Base-by-base conservation (phyloP, 176 grass and related monocot species). In the Luzula sylvatica region DNA sequence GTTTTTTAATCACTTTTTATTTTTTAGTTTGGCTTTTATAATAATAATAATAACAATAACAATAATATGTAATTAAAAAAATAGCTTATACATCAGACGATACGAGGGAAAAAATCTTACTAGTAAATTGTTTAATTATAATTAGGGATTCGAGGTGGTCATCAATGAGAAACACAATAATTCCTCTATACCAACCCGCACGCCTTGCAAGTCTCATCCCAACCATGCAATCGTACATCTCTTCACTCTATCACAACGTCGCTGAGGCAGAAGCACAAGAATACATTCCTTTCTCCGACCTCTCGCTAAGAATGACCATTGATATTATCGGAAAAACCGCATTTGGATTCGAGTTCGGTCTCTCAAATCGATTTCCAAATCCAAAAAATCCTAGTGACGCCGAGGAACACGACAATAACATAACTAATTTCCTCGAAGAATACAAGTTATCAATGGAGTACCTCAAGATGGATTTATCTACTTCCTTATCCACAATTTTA, bases 381-480 rank as follows among this genome's bases (percentile, higher is more conserved):
- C 11, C 13, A 7, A 35, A 35, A 7, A 35, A 2, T 35, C 14
- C 18, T 20, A 43, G 15, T 8, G 49, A 14, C 0, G 38, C 9
- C 7, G 30, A 12, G 5, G 18, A 24, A 8, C 38, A 27, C 22
- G 64, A 68, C 32, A 57, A 70, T 16, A 58, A 82, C 28, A 68
- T 82, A 40, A 71, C 65, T 15, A 70, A 73, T 59, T 86, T 98
- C 43, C 47, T 98, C 11, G 70, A 53, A 55, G 67, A 98, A 64
- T 89, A 90, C 58, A 75, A 70, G 39, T 44, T 53, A 26, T 74
- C 86, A 32, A 72, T 87, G 68, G 68, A 72, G 26, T 87, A 86
- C 66, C 76, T 98, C 23, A 86, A 78, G 72, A 87, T 98, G 92
- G 92, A 98, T 79, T 70, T 90, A 42, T 80, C 85, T 4, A 77